Percentiles rank a stretch among this genome's conserved stretches.
Conservation (phyloP, 1,284 basidiomycete species). For the Boletellus deceptivus region DNA sequence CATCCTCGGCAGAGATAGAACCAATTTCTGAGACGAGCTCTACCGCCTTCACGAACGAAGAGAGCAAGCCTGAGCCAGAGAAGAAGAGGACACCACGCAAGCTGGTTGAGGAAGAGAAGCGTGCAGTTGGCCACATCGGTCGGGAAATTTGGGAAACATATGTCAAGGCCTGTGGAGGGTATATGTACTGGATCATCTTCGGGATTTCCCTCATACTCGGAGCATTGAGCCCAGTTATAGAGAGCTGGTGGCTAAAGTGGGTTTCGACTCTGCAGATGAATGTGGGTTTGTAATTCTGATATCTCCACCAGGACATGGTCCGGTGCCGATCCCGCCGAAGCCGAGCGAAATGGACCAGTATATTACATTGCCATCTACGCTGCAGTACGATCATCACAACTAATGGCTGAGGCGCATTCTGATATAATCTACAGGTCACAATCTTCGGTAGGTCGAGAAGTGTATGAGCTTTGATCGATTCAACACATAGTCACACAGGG, state of each 20-base stretch:
- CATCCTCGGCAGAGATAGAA: conserved; percentile 20
- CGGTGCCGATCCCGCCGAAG: conserved; percentile 40
- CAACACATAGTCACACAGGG: conserved; percentile 36
- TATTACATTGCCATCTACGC: conserved; percentile 85
- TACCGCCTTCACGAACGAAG: conserved; percentile 37
- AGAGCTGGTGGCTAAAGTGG: conserved; percentile 82
- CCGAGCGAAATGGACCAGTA: conserved; percentile 46
- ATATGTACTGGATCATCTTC: conserved; percentile 75
- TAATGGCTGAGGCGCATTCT: conserved; percentile 2
- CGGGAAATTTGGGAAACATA: conserved; percentile 82
- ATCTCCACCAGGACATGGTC: conserved; percentile 61
- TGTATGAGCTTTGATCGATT: neutral
- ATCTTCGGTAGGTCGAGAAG: conserved; percentile 33
- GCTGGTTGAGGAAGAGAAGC: conserved; percentile 87
- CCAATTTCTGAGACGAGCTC: conserved; percentile 51
- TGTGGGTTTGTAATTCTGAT: conserved; percentile 6
- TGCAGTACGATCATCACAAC: conserved; percentile 37
- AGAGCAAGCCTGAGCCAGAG: conserved; percentile 38
- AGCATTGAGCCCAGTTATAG: conserved; percentile 72
- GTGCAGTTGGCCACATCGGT: conserved; percentile 81
- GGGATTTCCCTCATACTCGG: conserved; percentile 56
- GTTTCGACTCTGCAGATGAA: conserved; percentile 17
- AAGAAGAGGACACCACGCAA: conserved; percentile 76
- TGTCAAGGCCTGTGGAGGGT: conserved; percentile 66
- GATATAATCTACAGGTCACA: conserved; percentile 37